Conservation (phyloP, 2,329 filamentous ascomycete species). For the Xylaria sp. region DNA sequence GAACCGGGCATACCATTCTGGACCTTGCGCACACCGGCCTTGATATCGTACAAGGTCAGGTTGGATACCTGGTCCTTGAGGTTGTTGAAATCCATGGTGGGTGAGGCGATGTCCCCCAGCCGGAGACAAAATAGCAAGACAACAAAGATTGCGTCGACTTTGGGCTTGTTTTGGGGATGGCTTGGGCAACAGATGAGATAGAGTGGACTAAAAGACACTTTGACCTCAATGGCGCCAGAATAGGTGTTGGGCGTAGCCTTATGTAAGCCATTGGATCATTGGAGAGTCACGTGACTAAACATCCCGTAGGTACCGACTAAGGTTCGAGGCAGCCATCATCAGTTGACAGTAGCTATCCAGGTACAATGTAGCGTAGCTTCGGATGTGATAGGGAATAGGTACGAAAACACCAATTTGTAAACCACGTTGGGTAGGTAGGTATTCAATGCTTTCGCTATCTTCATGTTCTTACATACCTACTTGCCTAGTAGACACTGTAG, state of each 20-base stretch:
- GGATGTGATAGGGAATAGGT: too few species aligned
- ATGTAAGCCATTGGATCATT: not conserved
- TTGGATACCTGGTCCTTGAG: conserved; percentile 87
- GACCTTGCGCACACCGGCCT: conserved; percentile 91
- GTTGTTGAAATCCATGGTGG: conserved; percentile 80
- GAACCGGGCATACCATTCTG: conserved; percentile 74
- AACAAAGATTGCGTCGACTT: not conserved
- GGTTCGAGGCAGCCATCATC: too few species aligned
- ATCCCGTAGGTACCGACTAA: not conserved
- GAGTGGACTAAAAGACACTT: not conserved
- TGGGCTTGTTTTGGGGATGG: not conserved
- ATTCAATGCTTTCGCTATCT: too few species aligned
- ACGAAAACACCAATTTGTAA: too few species aligned
- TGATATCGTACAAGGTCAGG: conserved; percentile 91
- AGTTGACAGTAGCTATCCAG: too few species aligned
- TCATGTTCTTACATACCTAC: too few species aligned
- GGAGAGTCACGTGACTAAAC: not conserved
- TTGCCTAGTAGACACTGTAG: too few species aligned
- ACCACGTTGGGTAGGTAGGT: too few species aligned
- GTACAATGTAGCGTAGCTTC: too few species aligned
- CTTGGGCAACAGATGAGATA: not conserved
- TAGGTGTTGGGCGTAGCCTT: not conserved
- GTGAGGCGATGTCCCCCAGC: conserved; percentile 13
- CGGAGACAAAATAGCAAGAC: not conserved
- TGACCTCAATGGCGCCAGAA: not conserved